A percentile compares a stretch with the other conserved stretches of the same genome.
Conservation (phyloP, 257 asterid species). For the Mentha longifolia region DNA sequence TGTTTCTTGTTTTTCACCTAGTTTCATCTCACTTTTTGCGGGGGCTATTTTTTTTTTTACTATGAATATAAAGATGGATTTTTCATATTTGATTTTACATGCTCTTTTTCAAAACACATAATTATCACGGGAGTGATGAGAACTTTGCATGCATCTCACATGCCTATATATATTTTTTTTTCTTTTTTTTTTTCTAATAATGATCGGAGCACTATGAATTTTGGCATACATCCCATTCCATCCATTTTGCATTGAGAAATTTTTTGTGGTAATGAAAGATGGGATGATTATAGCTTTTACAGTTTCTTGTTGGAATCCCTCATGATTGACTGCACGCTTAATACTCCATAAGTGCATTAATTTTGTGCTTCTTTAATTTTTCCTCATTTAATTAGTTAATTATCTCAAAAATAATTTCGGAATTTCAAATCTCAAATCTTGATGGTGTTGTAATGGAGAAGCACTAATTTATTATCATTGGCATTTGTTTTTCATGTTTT, state of each 20-base stretch:
- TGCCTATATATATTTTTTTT: background rate
- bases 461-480: background rate
- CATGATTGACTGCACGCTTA: constrained; percentile 25
- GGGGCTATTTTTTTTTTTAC: constrained; percentile 18
- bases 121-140: constrained; percentile 31
- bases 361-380: background rate
- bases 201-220: constrained; percentile 37
- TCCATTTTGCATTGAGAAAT: background rate
- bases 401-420: background rate
- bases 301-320: constrained; percentile 19
- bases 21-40: constrained; percentile 28
- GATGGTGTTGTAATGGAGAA: background rate
- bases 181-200: constrained; percentile 29
- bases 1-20: constrained; percentile 23
- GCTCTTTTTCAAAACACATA: constrained; percentile 28
- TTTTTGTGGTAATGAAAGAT: constrained; percentile 15
- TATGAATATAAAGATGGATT: constrained; percentile 22
- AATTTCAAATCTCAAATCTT: background rate
- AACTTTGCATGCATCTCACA: constrained; percentile 41
- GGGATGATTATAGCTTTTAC: constrained; percentile 23
- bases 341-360: background rate
- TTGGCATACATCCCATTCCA: constrained; percentile 10
- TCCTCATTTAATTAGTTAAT: background rate
- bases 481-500: background rate
- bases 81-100: constrained; percentile 1